Conservation (phyloP, 1,139 yeast genomes). For the Lodderomyces beijingensis region DNA sequence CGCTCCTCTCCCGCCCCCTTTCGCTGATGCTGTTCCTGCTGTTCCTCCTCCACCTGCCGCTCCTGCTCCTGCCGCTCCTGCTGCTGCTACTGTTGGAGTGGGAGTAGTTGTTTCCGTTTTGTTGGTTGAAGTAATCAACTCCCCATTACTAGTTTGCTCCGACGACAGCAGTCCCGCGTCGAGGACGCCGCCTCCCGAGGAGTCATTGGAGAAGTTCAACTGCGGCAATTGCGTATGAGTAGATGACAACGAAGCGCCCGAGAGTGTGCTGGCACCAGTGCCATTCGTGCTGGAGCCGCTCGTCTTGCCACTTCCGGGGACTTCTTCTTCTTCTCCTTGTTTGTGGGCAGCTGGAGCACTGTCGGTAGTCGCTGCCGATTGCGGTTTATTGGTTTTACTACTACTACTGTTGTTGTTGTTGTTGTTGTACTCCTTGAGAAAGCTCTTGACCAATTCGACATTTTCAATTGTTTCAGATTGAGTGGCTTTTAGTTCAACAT, state of each 20-base stretch:
- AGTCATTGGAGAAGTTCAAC: slow-evolving; percentile 3
- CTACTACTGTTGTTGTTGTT: neutral
- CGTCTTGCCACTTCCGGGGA: slow-evolving; percentile 40
- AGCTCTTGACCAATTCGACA: slow-evolving; percentile 10
- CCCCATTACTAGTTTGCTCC: slow-evolving; percentile 6
- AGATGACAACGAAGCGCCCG: slow-evolving; percentile 5
- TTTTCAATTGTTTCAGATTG: slow-evolving; percentile 7
- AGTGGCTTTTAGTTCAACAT: slow-evolving; percentile 9
- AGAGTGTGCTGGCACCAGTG: slow-evolving; percentile 5
- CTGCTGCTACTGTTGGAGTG: too few relatives aligned
- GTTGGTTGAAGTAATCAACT: neutral
- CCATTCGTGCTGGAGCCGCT: slow-evolving; percentile 5
- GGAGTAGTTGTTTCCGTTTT: too few relatives aligned
- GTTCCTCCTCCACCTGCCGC: too few relatives aligned
- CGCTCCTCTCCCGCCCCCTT: neutral
- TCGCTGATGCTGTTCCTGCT: too few relatives aligned
- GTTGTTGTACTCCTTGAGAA: slow-evolving; percentile 8
- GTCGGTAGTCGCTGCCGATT: neutral
- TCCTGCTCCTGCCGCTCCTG: too few relatives aligned
- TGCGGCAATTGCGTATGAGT: slow-evolving; percentile 3
- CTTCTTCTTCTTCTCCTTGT: slow-evolving; percentile 4
- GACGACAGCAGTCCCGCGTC: slow-evolving; percentile 4
- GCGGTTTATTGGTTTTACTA: neutral
- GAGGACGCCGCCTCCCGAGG: slow-evolving; percentile 1
- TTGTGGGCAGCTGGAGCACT: neutral